Evolutionary conservation across 257 asterid genomes (phyloP), one percentile per base, ranked within the genome.

Genomic region (Ehretia macrophylla): DNA sequence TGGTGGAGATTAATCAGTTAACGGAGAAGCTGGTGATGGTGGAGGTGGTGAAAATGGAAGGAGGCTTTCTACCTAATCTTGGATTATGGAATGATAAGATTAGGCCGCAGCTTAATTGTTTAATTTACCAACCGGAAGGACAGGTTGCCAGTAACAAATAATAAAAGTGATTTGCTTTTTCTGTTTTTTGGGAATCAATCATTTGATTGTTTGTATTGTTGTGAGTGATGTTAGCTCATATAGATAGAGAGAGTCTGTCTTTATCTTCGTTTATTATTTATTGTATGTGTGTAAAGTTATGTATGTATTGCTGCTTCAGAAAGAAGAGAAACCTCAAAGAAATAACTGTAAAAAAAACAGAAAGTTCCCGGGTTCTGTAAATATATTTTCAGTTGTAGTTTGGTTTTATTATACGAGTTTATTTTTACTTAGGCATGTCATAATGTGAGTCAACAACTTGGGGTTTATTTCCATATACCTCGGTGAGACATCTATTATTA

Each of bases 11-110:
- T n/a, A 74, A 77, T 73, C 82, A 79, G 81, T 39, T 87, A 49
- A 87, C 96, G 73, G 84, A 75, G 27, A 62, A 82, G 58, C 79
- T 84, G 75, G 84, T 80, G 46, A 65, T 87, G 62, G 85, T 87
- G 66, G 88, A 80, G 73, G 76, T 82, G 27, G 80, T 58, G 55
- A 65, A 76, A 11, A 53, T 56, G 51, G 73, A 60, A 46, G 37
- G 32, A 0, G 69, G 75, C 16, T 42, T 55, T 60, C 82, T 67
- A 60, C 44, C 23, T 54, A 81, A 81, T 27, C 68, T 38, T 12
- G 82, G 75, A 62, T 8, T 78, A 17, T 87, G 95, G 95, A 59
- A 32, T 19, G 68, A 60, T 8, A 82, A 74, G 56, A 69, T 87
- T 56, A 81, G 63, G 56, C 81, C 85, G 0, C 51, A 65, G 21